Evolutionary conservation across 73 alveolate genomes (phyloP), one percentile per base, ranked within the genome.

Genomic region (Stentor roeselii): DNA sequence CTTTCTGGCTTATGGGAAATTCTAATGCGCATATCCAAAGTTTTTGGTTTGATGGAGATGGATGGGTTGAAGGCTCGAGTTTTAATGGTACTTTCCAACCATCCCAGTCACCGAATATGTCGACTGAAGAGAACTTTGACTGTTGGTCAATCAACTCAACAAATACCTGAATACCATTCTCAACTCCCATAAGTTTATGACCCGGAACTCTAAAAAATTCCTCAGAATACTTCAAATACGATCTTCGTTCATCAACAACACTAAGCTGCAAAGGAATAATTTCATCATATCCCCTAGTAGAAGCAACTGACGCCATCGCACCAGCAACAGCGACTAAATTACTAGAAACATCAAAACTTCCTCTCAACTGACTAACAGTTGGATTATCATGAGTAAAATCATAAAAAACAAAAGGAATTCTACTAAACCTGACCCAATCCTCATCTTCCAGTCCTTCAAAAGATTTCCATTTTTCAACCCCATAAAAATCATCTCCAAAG

Each of bases 381-480:
- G 94, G 95, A 87, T 97, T 97, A 78, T 97, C 99, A 88, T 97
- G 99, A 59, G 99, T 95, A 85, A 93, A 89, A 86, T 97, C 99
- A 82, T 94, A 97, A 32, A 95, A 85, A 34, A 97, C 86, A 30
- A 27, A 14, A 67, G n/a, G 37, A 34, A 21, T 67, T 32, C 27
- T 75, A 93, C 92, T 60, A 82, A 83, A n/a, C 97, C 96, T 67
- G 76, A 82, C 35, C 74, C 27, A 31, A 58, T 58, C 58, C 90
- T 88, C 78, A n/a, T n/a, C n/a, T n/a, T n/a, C n/a, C n/a, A n/a
- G n/a, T n/a, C n/a, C n/a, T 84, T 88, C 84, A 74, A 39, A 3
- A 84, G 83, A 74, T 77, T 0, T 58, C 15, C 75, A 75, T 88
- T 87, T 82, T 50, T 90, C 92, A 30, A 87, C 85, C 78, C 86